Evolutionary conservation across 495 filamentous ascomycete species (phyloP).

Genomic region (Penicillium alfredii): DNA sequence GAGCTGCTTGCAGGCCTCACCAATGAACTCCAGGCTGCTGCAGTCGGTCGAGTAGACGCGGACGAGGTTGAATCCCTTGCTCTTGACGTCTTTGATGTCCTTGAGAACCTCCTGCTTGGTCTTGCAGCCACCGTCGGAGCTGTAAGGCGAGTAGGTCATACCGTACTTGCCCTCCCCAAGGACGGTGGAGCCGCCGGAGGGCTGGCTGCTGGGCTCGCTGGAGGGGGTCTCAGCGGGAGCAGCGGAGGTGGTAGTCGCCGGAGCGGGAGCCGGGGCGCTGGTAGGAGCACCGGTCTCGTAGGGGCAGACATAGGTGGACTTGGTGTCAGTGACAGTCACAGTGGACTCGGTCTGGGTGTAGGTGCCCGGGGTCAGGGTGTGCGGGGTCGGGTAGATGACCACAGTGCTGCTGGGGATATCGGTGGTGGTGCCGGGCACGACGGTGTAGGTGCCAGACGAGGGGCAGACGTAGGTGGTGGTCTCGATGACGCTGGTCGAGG

Average conservation of each 20-base stretch:
- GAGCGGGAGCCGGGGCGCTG: slow-evolving; percentile 16
- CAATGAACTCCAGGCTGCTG: slow-evolving; percentile 67
- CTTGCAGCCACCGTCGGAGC: slow-evolving; percentile 60
- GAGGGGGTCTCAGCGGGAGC: slow-evolving; percentile 20
- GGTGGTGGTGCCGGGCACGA: slow-evolving; percentile 61
- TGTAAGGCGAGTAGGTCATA: slow-evolving; percentile 91
- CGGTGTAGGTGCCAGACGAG: slow-evolving; percentile 72
- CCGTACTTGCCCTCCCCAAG: slow-evolving; percentile 59
- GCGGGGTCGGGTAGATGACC: slow-evolving; percentile 59
- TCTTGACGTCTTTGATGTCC: slow-evolving; percentile 64
- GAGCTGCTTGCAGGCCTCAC: slow-evolving; percentile 51
- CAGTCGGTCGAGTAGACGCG: slow-evolving; percentile 95
- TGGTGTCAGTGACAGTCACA: slow-evolving; percentile 63
- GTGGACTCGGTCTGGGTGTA: slow-evolving; percentile 65
- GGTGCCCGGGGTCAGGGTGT: slow-evolving; percentile 61
- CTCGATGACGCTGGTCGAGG: slow-evolving; percentile 63
- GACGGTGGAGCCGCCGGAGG: slow-evolving; percentile 12
- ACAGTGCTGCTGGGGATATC: slow-evolving; percentile 48
- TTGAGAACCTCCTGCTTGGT: slow-evolving; percentile 46
- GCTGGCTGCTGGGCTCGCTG: slow-evolving; percentile 11
- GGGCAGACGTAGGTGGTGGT: slow-evolving; percentile 76
- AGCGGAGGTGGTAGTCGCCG: slow-evolving; percentile 15
- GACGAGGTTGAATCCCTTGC: slow-evolving; percentile 70
- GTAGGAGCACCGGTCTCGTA: slow-evolving; percentile 41
- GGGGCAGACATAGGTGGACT: slow-evolving; percentile 68